Evolutionary conservation across 169 alveolate genomes (phyloP), one percentile per base, ranked within the genome.

Genomic region (Eimeria nieschulzi): DNA sequence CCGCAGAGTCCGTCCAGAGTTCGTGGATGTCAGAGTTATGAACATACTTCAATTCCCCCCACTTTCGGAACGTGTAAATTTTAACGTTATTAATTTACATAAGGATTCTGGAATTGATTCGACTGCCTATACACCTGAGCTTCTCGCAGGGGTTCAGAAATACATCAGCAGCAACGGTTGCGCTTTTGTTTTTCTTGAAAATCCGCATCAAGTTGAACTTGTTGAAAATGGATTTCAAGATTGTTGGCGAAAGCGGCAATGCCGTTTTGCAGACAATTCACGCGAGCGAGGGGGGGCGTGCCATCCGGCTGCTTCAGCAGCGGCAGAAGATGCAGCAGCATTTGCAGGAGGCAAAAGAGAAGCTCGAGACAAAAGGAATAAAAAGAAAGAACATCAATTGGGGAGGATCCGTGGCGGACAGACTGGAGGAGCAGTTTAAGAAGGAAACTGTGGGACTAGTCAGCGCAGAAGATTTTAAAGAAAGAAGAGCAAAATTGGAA

Each of bases 371-470:
- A 7, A 68, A 75, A n/a, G 84, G 82, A 3, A 53, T 51, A n/a
- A 92, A 92, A 53, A 54, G 92, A 0, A 80, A 75, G 21, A 79
- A 80, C n/a, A 61, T 63, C 56, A 83, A 63, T 17, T 92, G 78
- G 72, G 92, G 90, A 26, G 88, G 92, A 0, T 83, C 92, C 6
- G 84, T 75, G 10, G 94, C 94, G 1, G 94, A 92, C 25, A 61
- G 72, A 6, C 76, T 85, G 7, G 94, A 92, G 56, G 94, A 92
- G n/a, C 72, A 73, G 56, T 92, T 92, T 73, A 63, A 64, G 21
- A 72, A 83, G 73, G 92, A 92, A 63, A 92, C 94, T 17, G 56
- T 92, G 23, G 94, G 94, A 33, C 75, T 92, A n/a, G 80, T 85
- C 33, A 59, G 78, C 19, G 91, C 78, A 2, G 87, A 92, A 90